A percentile compares a stretch with the other conserved stretches of the same genome.
These are phyloP conservation scores for Podaxis sp. DNA, from an alignment of 768 basidiomycete species.

Conservation along the genomic window DNA sequence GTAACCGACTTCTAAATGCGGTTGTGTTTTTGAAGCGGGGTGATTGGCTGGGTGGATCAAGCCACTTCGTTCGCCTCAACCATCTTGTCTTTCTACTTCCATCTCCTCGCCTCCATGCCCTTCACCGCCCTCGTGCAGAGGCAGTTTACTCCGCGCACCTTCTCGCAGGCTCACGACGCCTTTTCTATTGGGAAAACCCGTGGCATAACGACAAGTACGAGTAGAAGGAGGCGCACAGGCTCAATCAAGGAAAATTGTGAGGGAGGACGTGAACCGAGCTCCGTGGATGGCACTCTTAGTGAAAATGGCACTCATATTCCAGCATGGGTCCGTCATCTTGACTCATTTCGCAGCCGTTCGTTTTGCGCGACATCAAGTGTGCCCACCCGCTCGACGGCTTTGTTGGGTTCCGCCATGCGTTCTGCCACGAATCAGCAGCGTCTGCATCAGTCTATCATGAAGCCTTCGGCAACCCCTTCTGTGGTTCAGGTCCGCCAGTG, in stretches of 20 bases:
- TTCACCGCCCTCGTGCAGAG: conserved; percentile 7
- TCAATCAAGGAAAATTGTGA: background rate
- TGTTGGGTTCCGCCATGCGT: background rate
- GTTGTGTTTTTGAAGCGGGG: background rate
- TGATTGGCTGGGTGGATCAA: conserved; percentile 6
- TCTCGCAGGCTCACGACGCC: background rate
- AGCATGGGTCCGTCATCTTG: conserved; percentile 1
- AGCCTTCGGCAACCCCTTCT: background rate
- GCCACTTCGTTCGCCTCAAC: background rate
- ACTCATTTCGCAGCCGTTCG: conserved; percentile 3
- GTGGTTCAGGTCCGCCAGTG: conserved; percentile 1
- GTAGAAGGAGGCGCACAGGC: background rate
- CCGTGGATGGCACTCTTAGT: too few species aligned
- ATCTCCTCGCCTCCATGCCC: background rate
- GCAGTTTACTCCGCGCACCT: background rate
- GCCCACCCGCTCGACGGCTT: background rate
- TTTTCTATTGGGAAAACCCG: background rate
- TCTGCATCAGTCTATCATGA: background rate
- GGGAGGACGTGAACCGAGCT: background rate
- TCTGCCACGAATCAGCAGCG: background rate
- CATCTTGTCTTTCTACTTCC: background rate
- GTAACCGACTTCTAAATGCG: background rate
- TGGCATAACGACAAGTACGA: background rate
- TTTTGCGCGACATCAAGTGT: background rate
- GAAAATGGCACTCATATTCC: background rate